Conservation (phyloP, 768 basidiomycete species). For the Porphyrellus cyaneotinctus region DNA sequence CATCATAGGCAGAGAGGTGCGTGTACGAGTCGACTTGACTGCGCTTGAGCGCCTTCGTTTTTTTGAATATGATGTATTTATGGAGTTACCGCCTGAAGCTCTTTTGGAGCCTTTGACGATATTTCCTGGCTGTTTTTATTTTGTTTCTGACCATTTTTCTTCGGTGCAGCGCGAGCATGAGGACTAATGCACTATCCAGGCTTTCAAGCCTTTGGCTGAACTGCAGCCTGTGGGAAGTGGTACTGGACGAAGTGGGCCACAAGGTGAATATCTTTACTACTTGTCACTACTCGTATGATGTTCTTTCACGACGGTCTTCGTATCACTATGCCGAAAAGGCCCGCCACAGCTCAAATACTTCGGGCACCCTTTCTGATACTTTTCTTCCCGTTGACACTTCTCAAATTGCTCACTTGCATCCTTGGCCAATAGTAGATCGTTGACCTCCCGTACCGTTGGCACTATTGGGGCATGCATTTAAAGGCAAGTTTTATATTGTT, state of each 20-base stretch:
- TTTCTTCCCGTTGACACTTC: not conserved
- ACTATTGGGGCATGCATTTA: fast-evolving
- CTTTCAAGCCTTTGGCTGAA: not conserved
- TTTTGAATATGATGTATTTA: conserved; percentile 30
- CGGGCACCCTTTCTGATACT: conserved; percentile 75
- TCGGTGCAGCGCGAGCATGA: not conserved
- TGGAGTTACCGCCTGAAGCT: conserved; percentile 86
- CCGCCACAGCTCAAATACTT: conserved; percentile 83
- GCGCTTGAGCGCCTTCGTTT: not conserved
- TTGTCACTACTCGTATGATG: conserved; percentile 14
- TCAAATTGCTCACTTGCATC: not conserved
- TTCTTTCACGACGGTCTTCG: conserved; percentile 85
- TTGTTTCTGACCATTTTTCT: conserved; percentile 44
- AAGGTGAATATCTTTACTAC: conserved; percentile 9
- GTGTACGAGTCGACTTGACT: not conserved
- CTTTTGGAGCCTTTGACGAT: conserved; percentile 53
- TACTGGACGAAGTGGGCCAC: too few relatives aligned
- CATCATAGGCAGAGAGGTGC: not conserved
- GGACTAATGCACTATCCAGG: not conserved
- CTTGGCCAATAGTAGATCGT: not conserved
- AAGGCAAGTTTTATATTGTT: conserved; percentile 6
- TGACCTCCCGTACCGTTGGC: not conserved
- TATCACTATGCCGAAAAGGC: conserved; percentile 82
- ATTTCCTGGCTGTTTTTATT: conserved; percentile 74
- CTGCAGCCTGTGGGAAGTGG: too few relatives aligned